Evolutionary conservation across 257 asterid species (phyloP).

Genomic region (Fraxinus americana): DNA sequence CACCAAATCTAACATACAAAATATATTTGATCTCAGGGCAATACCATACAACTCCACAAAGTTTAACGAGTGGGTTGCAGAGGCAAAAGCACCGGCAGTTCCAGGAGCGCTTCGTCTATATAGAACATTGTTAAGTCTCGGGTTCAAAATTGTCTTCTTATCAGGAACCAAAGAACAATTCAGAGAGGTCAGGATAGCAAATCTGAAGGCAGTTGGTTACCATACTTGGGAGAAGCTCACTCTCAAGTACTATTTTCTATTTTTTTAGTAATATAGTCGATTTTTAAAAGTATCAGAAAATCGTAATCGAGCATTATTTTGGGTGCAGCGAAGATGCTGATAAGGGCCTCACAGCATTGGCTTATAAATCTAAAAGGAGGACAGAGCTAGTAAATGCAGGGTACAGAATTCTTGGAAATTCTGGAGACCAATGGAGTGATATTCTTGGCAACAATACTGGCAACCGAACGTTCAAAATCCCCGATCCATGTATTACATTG

Average conservation of each 20-base stretch:
- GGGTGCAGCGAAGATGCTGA: conserved; percentile 35
- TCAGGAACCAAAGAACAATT: conserved; percentile 38
- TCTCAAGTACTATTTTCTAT: conserved; percentile 35
- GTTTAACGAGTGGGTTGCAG: conserved; percentile 46
- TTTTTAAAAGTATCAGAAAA: too few relatives aligned
- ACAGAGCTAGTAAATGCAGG: conserved; percentile 43
- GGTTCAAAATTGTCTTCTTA: conserved; percentile 39
- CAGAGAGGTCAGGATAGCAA: conserved; percentile 19
- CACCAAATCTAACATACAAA: too few relatives aligned
- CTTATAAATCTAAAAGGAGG: conserved; percentile 36
- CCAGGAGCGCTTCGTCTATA: conserved; percentile 42
- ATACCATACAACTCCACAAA: conserved; percentile 34
- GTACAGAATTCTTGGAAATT: conserved; percentile 57
- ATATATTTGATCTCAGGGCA: conserved; percentile 32
- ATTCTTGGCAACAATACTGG: conserved; percentile 47
- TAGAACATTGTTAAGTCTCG: conserved; percentile 27
- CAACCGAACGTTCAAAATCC: conserved; percentile 57
- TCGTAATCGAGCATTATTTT: background rate
- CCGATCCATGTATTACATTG: conserved; percentile 60
- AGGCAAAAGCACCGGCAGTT: conserved; percentile 46
- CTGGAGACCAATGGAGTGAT: conserved; percentile 82
- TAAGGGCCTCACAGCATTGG: conserved; percentile 21
- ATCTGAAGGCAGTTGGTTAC: conserved; percentile 50
- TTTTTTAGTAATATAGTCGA: too few relatives aligned
- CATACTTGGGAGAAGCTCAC: conserved; percentile 42